These are phyloP conservation scores for Syncephalastrum racemosum DNA, from an alignment of 371 early-diverging fungal species.

Conservation along the genomic window DNA sequence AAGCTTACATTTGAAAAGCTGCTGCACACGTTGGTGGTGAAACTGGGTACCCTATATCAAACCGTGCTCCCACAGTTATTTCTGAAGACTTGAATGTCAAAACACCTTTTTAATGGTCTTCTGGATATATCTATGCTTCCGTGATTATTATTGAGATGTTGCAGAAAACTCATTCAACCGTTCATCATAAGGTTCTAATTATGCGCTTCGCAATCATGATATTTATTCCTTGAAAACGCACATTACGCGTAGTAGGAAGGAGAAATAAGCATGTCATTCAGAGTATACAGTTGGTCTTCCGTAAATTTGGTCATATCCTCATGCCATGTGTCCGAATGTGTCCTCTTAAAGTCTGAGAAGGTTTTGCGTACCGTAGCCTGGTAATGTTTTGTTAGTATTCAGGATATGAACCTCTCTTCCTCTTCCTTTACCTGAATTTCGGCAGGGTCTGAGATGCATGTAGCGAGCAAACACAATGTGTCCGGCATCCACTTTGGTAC, in stretches of 20 bases:
- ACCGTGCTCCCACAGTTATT: no score
- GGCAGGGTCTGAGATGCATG: conserved; percentile 82
- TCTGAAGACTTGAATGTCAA: no score
- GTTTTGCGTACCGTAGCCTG: conserved; percentile 81
- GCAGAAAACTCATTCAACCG: no score
- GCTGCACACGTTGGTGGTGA: no score
- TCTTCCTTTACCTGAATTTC: conserved; percentile 69
- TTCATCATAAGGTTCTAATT: no score
- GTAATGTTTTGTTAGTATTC: not conserved
- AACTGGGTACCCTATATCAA: no score
- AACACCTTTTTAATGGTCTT: no score
- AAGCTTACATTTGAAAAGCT: no score
- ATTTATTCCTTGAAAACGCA: no score
- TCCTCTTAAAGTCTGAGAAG: conserved; percentile 89
- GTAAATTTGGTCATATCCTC: conserved; percentile 80
- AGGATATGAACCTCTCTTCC: not conserved
- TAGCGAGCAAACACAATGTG: conserved; percentile 71
- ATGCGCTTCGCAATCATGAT: no score
- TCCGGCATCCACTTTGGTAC: conserved; percentile 91
- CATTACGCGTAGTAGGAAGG: conserved; percentile 76
- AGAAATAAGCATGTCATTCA: conserved; percentile 87
- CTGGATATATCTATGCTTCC: no score
- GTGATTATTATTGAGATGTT: no score
- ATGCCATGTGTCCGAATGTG: conserved; percentile 94
- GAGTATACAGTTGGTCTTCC: conserved; percentile 71